Base-by-base conservation (phyloP, 2,329 filamentous ascomycete species). In the Arachnomyces sp. region DNA sequence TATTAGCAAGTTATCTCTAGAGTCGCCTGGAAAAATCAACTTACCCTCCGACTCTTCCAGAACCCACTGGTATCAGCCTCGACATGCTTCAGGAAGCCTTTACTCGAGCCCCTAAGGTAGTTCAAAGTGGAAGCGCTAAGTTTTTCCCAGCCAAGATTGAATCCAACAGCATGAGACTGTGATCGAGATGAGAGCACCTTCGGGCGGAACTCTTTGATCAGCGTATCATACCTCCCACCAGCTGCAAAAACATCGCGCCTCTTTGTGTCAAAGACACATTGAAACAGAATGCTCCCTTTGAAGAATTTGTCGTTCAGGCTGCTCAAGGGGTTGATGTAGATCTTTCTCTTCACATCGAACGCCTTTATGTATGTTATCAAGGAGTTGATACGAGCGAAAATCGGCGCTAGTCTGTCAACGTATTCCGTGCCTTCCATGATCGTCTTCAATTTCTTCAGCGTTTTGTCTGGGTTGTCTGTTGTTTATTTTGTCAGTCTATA, bases 281-380 rank as follows among this genome's bases (percentile, higher is more conserved):
- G 85, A 58, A 98, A 96, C 32, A 96, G 70, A 18, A 96, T 71
- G 6, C 89, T 89, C 1, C 84, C 83, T 13, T 77, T 71, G 60
- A 92, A 98, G 58, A 96, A 95, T 42, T 82, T 84, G 56, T 95
- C 89, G 55, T 94, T 94, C 54, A 93, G 77, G 59, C 85, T 93
- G 56, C 81, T 84, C 5, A 98, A 71, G 0, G 90, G 89, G 48
- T 80, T 85, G 50, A 96, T 72, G 53, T 89, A 93, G 18, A 94
- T 71, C 56, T 89, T 92, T 36, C 79, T 80, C 40, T 73, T 73
- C 1, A 96, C 73, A 1, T 79, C 79, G 45, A 94, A 80, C 2
- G 79, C 76, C 54, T 84, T 84, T 43, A 82, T 74, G 53, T 92
- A 92, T 28, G 79, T 76, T 34, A 86, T 71, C 1, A 96, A 79